Evolutionary conservation across 192 early-diverging fungal species (phyloP).

Genomic region (Entomortierella chlamydospora): DNA sequence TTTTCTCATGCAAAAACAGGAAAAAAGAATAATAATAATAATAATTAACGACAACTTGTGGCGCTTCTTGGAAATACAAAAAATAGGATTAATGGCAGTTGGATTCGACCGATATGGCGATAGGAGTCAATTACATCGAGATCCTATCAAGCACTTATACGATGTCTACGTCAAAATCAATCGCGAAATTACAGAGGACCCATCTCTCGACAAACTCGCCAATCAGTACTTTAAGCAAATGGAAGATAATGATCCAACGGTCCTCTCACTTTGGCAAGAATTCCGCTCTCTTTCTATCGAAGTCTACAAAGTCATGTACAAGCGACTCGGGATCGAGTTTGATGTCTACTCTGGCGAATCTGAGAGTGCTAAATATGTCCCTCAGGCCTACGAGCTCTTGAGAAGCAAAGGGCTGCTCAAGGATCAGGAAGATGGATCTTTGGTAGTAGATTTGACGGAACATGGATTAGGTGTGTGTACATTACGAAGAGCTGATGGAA

Average conservation of each 20-base stretch:
- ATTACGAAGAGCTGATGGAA: constrained; percentile 85
- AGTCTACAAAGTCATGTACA: constrained; percentile 85
- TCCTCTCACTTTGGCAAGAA: constrained; percentile 80
- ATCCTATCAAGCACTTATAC: constrained; percentile 91
- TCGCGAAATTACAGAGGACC: constrained; percentile 68
- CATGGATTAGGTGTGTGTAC: constrained; percentile 81
- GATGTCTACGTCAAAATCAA: constrained; percentile 93
- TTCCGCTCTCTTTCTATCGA: constrained; percentile 89
- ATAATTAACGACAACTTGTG: no score
- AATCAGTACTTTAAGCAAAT: constrained; percentile 90
- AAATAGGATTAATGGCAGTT: constrained; percentile 83
- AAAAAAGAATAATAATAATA: no score
- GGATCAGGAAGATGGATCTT: constrained; percentile 77
- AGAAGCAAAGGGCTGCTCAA: constrained; percentile 67
- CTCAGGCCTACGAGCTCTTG: constrained; percentile 74
- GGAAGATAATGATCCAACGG: constrained; percentile 82
- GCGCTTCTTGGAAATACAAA: background rate
- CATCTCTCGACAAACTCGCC: constrained; percentile 77
- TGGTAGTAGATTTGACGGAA: constrained; percentile 79
- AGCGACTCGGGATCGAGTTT: constrained; percentile 84
- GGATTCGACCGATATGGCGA: constrained; percentile 85
- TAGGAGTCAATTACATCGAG: constrained; percentile 70
- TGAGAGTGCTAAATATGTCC: constrained; percentile 76
- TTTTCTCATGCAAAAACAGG: no score
- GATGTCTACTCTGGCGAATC: constrained; percentile 94